A percentile compares a stretch with the other conserved stretches of the same genome.
phyloP scores from a whole-genome alignment of 768 basidiomycete genomes.

The Lenzites betulinus region DNA sequence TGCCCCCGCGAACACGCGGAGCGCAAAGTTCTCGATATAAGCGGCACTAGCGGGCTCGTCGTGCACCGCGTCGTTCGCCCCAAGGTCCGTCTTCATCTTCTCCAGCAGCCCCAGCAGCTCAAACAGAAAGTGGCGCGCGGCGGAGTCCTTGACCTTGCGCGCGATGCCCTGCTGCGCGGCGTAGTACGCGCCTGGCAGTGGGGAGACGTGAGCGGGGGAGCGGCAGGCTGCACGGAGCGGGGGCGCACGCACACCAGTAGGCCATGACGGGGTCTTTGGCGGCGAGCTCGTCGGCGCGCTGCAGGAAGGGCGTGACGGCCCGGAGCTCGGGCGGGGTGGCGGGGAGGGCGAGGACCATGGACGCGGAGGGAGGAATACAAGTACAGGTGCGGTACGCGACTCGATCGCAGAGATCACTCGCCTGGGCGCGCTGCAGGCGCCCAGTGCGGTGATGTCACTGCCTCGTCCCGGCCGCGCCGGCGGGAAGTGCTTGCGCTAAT shows the following conservation, averaged over 20 bases:
- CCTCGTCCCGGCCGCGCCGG: background rate
- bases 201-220: constrained; percentile 1
- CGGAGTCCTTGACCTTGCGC: constrained; percentile 63
- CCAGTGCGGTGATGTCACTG: constrained; percentile 21
- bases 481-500: no score
- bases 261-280: constrained; percentile 83
- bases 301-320: constrained; percentile 75
- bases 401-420: constrained; percentile 16
- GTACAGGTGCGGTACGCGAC: background rate
- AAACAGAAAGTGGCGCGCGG: constrained; percentile 69
- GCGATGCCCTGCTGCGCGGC: constrained; percentile 87
- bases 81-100: constrained; percentile 73
- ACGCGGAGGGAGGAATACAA: background rate
- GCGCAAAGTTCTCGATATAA: constrained; percentile 93
- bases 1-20: constrained; percentile 84
- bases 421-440: background rate
- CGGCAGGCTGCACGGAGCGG: background rate
- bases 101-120: constrained; percentile 79
- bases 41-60: constrained; percentile 82
- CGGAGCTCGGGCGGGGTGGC: constrained; percentile 63
- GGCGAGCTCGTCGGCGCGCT: constrained; percentile 87
- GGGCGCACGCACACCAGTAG: constrained; percentile 84
- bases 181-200: constrained; percentile 91
- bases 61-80: constrained; percentile 76
- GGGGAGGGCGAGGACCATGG: constrained; percentile 55